Evolutionary conservation across 2,329 filamentous ascomycete species (phyloP), one percentile per base, ranked within the genome.

Genomic region (Alternaria panax): DNA sequence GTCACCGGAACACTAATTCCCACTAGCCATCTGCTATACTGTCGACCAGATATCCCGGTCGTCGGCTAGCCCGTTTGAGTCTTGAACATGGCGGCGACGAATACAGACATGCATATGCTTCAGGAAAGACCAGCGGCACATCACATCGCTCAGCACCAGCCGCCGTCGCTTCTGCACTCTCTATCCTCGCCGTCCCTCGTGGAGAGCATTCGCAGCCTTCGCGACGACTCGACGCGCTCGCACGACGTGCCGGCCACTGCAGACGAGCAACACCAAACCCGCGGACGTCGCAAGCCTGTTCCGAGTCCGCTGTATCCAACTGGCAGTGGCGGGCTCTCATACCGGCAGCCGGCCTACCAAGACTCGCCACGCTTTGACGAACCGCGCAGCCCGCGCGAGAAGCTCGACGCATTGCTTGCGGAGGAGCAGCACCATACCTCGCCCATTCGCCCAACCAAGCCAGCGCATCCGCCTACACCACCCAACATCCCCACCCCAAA

Each of bases 361-460:
- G 71, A 72, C 48, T 64, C 64, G 55, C 75, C 77, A 65, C 76
- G 75, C 62, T 74, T 64, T 63, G 72, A 74, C 56, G 68, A 69
- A 57, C 76, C 77, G 63, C 76, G 76, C 59, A 77, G 74, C 20
- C 77, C 77, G 45, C 71, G 75, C 43, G 75, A 78, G 66, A 75
- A 74, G 65, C 73, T 79, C 51, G 77, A 78, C 63, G 75, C 72
- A 46, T 69, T 79, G 62, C 66, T 80, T 51, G 75, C 75, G 27
- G 70, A 74, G 51, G 73, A 76, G 65, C 66, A 68, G 51, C 63
- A 61, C 34, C 67, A 61, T 53, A 57, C 57, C 24, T 45, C 61
- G 30, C 36, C 62, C 62, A 63, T 60, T 51, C 67, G 59, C 63
- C 63, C 60, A 40, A 43, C 57, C 61, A 54, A 54, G 51, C 60